Percentiles rank a stretch among this genome's conserved stretches.
Evolutionary conservation across 192 early-diverging fungal species (phyloP).

Genomic region (Coemansia sp.): DNA sequence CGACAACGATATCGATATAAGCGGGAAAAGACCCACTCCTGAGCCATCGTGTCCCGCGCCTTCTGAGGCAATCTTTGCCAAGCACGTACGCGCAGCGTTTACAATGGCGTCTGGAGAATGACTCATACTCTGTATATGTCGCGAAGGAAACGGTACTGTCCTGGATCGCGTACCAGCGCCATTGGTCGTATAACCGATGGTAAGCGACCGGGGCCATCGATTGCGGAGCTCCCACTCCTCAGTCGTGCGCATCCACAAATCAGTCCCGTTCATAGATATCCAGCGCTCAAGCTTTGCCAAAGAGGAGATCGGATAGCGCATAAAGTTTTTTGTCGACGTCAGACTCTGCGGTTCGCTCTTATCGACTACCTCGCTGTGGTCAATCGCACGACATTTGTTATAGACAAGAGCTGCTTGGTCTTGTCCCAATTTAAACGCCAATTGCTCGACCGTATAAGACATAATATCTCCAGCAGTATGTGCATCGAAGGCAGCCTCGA

Average conservation of each 20-base stretch:
- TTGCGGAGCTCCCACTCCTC: slow-evolving; percentile 52
- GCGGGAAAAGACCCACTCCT: slow-evolving; percentile 23
- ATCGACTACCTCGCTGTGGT: slow-evolving; percentile 47
- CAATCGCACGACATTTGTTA: slow-evolving; percentile 50
- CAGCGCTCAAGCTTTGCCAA: slow-evolving; percentile 40
- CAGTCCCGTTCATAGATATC: slow-evolving; percentile 47
- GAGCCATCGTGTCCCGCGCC: background rate
- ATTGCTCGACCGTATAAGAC: slow-evolving; percentile 39
- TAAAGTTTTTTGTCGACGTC: slow-evolving; percentile 45
- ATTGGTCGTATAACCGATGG: slow-evolving; percentile 27
- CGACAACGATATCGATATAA: slow-evolving; percentile 32
- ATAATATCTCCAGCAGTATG: slow-evolving; percentile 42
- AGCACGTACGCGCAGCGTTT: slow-evolving; percentile 26
- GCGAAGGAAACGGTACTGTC: slow-evolving; percentile 39
- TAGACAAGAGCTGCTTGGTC: slow-evolving; percentile 39
- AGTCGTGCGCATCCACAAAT: slow-evolving; percentile 52
- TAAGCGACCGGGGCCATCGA: slow-evolving; percentile 49
- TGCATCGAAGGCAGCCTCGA: slow-evolving; percentile 65
- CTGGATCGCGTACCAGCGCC: slow-evolving; percentile 17
- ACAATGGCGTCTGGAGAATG: slow-evolving; percentile 33
- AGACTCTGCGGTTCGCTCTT: slow-evolving; percentile 38
- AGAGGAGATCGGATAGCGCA: slow-evolving; percentile 21
- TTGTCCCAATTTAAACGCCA: slow-evolving; percentile 34
- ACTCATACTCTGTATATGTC: slow-evolving; percentile 17
- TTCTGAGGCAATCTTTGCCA: slow-evolving; percentile 19